Evolutionary conservation across 345 rosid species (phyloP).

Genomic region (Trapa bicornis): DNA sequence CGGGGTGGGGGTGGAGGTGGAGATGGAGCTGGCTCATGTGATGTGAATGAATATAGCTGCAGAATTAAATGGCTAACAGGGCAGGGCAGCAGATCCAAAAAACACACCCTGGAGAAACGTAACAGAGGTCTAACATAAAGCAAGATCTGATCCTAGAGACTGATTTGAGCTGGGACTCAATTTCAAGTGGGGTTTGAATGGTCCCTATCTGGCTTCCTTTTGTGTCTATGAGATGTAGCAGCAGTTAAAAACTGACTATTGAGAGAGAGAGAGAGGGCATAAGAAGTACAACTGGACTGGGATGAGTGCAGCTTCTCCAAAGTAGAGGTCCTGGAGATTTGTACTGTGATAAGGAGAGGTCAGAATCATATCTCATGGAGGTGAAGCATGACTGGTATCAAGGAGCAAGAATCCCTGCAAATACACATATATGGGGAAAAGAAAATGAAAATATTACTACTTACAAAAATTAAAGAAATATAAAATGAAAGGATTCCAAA

Average conservation of each 20-base stretch:
- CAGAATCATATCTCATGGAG: not conserved
- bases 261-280: not conserved
- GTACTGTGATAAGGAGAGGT: constrained; percentile 1
- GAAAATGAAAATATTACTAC: not conserved
- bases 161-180: not conserved
- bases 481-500: not conserved
- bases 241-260: not conserved
- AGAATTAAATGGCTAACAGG: not conserved
- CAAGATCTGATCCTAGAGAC: not conserved
- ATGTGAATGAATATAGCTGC: not conserved
- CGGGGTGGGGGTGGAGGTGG: not conserved
- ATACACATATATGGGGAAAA: not conserved
- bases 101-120: not conserved
- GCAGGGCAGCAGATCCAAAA: constrained; percentile 6
- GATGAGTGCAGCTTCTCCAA: not conserved
- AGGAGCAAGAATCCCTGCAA: not conserved
- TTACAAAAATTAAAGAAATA: too few species aligned
- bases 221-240: not conserved
- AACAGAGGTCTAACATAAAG: not conserved
- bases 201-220: not conserved
- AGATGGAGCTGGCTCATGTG: not conserved
- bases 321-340: not conserved
- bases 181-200: not conserved
- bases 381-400: not conserved
- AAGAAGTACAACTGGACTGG: not conserved